A percentile compares a stretch with the other conserved stretches of the same genome.
Evolutionary conservation across 1,284 basidiomycete species (phyloP).

Genomic region (Hemileia vastatrix): DNA sequence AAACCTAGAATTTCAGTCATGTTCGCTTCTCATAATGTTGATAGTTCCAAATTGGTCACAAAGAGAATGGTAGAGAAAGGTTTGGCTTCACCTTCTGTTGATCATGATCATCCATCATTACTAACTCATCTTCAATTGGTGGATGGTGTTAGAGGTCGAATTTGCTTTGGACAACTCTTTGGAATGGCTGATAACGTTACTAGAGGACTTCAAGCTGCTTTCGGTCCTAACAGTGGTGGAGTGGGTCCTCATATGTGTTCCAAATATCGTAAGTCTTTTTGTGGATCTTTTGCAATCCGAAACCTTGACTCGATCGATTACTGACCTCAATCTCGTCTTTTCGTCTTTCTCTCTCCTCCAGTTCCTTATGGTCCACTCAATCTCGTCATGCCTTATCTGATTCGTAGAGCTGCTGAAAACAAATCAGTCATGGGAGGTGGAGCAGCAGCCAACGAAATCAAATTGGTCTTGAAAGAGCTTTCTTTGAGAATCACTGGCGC

Average conservation of each 20-base stretch:
- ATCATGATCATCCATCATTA: conserved; percentile 11
- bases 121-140: too few relatives aligned
- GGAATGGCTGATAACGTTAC: too few relatives aligned
- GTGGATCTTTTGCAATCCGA: background rate
- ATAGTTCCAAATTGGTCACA: conserved; percentile 56
- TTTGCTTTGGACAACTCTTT: conserved; percentile 72
- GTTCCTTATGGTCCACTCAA: conserved; percentile 35
- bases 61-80: conserved; percentile 55
- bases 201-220: conserved; percentile 28
- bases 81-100: conserved; percentile 49
- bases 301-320: too few relatives aligned
- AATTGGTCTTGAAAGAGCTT: too few relatives aligned
- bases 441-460: too few relatives aligned
- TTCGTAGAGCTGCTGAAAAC: conserved; percentile 67
- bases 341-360: background rate
- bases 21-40: conserved; percentile 78
- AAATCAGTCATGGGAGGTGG: conserved; percentile 56
- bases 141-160: conserved; percentile 56
- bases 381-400: conserved; percentile 62
- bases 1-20: conserved; percentile 57
- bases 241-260: conserved; percentile 42
- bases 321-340: background rate
- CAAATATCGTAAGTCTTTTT: conserved; percentile 36
- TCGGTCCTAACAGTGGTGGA: conserved; percentile 69
- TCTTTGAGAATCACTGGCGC: too few relatives aligned